phyloP scores from a whole-genome alignment of 2,329 filamentous ascomycete species.

The Orbilia oligospora region DNA sequence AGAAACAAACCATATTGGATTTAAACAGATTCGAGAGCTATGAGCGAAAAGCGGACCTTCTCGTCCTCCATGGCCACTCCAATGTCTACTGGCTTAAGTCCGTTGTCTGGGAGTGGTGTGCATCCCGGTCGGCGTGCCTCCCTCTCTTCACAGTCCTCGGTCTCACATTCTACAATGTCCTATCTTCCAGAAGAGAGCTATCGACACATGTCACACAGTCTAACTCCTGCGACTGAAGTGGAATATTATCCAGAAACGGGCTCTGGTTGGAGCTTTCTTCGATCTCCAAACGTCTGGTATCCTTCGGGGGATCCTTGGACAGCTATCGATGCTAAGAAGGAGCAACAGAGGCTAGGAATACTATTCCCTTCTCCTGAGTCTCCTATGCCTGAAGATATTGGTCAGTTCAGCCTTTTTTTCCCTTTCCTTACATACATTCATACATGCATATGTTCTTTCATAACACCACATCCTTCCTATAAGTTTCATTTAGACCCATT shows the following conservation, averaged over 20 bases:
- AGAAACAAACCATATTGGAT: slow-evolving; percentile 53
- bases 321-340: slow-evolving; percentile 45
- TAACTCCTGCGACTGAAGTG: slow-evolving; percentile 58
- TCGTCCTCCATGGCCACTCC: slow-evolving; percentile 56
- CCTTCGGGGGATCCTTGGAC: slow-evolving; percentile 57
- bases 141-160: slow-evolving; percentile 55
- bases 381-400: slow-evolving; percentile 57
- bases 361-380: slow-evolving; percentile 52
- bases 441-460: background rate
- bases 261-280: slow-evolving; percentile 58
- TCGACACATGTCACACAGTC: slow-evolving; percentile 56
- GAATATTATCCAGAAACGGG: slow-evolving; percentile 59
- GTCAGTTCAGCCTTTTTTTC: slow-evolving; percentile 36
- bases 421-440: slow-evolving; percentile 4
- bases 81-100: slow-evolving; percentile 59
- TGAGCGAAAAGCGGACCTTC: slow-evolving; percentile 51
- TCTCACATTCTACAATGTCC: slow-evolving; percentile 60
- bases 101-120: slow-evolving; percentile 45
- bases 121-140: slow-evolving; percentile 60
- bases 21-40: slow-evolving; percentile 58
- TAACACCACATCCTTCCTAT: slow-evolving; percentile 14
- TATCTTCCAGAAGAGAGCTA: slow-evolving; percentile 57
- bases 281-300: slow-evolving; percentile 60
- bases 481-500: slow-evolving; percentile 15
- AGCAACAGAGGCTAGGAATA: slow-evolving; percentile 56